A percentile compares a stretch with the other conserved stretches of the same genome.
These are phyloP conservation scores for Ambrosiella cleistominuta DNA, from an alignment of 2,329 filamentous ascomycete species.

Conservation along the genomic window DNA sequence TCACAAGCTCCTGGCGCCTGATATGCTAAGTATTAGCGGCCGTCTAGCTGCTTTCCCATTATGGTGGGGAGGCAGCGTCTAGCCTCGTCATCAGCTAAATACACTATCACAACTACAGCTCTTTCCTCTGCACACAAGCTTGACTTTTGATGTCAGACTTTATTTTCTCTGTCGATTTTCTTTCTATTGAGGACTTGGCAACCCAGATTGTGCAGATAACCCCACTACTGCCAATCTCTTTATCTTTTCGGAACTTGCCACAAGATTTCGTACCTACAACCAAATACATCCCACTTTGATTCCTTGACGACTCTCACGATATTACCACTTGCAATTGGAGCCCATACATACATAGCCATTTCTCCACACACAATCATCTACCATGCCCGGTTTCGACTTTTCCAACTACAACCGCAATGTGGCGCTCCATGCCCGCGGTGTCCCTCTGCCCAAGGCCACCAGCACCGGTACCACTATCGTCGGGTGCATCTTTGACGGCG, in stretches of 20 bases:
- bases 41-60: not conserved
- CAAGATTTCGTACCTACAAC: not conserved
- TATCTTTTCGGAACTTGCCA: not conserved
- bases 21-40: not conserved
- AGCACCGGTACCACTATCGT: constrained; percentile 99
- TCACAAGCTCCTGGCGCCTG: constrained; percentile 3
- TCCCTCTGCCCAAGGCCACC: constrained; percentile 90
- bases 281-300: not conserved
- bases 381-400: constrained; percentile 97
- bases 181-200: not conserved
- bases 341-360: not conserved
- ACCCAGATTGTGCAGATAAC: not conserved
- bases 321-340: not conserved
- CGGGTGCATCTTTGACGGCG: constrained; percentile 87
- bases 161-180: not conserved
- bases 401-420: constrained; percentile 99
- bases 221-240: not conserved
- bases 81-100: constrained; percentile 36
- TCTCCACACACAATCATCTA: not conserved
- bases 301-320: not conserved
- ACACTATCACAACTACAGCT: constrained; percentile 9
- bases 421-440: constrained; percentile 81
- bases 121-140: constrained; percentile 13
- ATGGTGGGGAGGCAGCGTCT: constrained; percentile 28
- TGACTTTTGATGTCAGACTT: not conserved